Conservation (phyloP, 2,329 filamentous ascomycete genomes). For the Fusarium sp. region DNA sequence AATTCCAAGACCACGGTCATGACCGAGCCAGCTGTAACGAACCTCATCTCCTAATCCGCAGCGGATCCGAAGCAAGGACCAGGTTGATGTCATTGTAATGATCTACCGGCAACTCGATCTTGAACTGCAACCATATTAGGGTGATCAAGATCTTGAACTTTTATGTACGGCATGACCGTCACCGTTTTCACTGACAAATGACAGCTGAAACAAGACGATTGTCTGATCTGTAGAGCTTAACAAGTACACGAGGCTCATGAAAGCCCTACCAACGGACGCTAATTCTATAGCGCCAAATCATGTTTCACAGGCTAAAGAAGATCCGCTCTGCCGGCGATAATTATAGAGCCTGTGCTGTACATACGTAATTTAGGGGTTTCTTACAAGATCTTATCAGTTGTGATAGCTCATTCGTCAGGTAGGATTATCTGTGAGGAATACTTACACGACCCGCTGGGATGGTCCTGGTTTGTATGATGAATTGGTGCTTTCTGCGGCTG, state of each 20-base stretch:
- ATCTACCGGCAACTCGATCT: background rate
- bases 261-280: background rate
- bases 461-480: background rate
- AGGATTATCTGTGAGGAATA: background rate
- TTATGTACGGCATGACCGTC: background rate
- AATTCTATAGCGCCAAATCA: background rate
- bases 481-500: background rate
- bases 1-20: background rate
- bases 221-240: background rate
- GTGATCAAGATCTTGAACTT: background rate
- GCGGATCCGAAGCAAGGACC: conserved; percentile 9
- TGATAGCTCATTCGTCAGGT: background rate
- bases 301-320: background rate
- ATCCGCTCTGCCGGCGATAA: background rate
- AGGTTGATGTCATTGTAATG: background rate
- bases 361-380: background rate
- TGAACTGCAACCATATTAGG: background rate
- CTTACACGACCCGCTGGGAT: background rate
- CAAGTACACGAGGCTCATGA: background rate
- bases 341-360: background rate
- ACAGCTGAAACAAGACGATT: background rate
- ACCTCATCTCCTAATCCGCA: background rate
- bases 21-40: background rate
- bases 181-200: background rate
- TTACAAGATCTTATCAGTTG: background rate